Evolutionary conservation across 1,284 basidiomycete species (phyloP), one percentile per base, ranked within the genome.

Genomic region (Microbotryum intermedium): DNA sequence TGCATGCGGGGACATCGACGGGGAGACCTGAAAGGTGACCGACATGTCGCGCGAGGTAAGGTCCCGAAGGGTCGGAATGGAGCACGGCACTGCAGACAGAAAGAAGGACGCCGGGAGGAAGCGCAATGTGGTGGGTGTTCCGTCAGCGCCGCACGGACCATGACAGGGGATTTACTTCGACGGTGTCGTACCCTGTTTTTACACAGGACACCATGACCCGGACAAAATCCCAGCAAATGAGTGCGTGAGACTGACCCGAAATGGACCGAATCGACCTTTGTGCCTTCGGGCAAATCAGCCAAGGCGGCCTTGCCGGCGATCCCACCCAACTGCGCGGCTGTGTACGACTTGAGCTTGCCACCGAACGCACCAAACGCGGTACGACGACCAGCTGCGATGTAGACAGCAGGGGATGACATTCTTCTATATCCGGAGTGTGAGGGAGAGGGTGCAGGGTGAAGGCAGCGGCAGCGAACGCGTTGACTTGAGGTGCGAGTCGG

Each of bases 41-140:
- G 62, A 95, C 93, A 76, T 98, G 94, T 65, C 94, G 85, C 55
- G 94, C 91, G 29, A 94, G 90, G 44, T 88, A 91, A 75, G 97
- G 92, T 53, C 92, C 92, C 53, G 91, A 87, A 71, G 76, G 77
- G 63, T 78, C 77, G 0, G 75, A 72, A 57, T 77, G 75, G 23
- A 74, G 70, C 8, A 78, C 77, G 55, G 74, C 73, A 16, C 76
- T 78, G 57, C 6, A n/a, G n/a, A 23, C 20, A 20, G 9, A n/a
- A 46, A 7, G 6, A 21, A 7, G 29, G 43, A 55, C 45, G 43
- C 39, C 23, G 39, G 11, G 20, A 23, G 21, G 11, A 48, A 13
- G 16, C 16, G 9, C 21, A 8, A 48, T 48, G 23, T 48, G 21
- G 46, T 11, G 21, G 46, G 21, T 23, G 0, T 21, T 28, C 16